Evolutionary conservation across 1,284 basidiomycete genomes (phyloP).

Genomic region (Malassezia slooffiae): DNA sequence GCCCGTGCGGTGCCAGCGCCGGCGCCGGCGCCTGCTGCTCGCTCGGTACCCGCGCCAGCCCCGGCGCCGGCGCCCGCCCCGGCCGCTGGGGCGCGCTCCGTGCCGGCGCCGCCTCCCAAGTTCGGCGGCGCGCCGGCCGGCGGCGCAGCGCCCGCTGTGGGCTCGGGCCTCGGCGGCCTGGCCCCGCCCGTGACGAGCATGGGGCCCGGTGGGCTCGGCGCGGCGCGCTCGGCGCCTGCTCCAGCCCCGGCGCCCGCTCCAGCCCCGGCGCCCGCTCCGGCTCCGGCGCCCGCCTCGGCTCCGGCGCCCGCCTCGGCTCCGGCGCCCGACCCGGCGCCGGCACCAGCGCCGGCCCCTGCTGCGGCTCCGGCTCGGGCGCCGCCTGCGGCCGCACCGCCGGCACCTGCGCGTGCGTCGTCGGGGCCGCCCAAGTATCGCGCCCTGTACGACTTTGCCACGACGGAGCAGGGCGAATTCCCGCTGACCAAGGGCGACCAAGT

Average conservation of each 20-base stretch:
- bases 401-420: conserved; percentile 49
- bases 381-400: conserved; percentile 52
- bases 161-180: too few species aligned
- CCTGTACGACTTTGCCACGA: conserved; percentile 56
- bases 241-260: conserved; percentile 7
- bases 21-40: conserved; percentile 55
- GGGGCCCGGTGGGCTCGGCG: too few species aligned
- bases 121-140: background rate
- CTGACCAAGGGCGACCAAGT: conserved; percentile 82
- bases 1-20: conserved; percentile 24
- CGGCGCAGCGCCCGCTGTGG: background rate
- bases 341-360: conserved; percentile 13
- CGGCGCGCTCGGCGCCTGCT: background rate
- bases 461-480: conserved; percentile 81
- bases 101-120: background rate
- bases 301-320: conserved; percentile 28
- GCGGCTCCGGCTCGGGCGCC: conserved; percentile 53
- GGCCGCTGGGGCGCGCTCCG: background rate
- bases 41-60: conserved; percentile 47
- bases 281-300: conserved; percentile 10
- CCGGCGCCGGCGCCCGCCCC: conserved; percentile 2
- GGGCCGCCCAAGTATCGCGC: conserved; percentile 69
- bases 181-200: too few species aligned
- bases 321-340: conserved; percentile 28
- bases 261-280: conserved; percentile 18